Evolutionary conservation across 2,329 filamentous ascomycete species (phyloP), one percentile per base, ranked within the genome.

Genomic region (Laburnicola sp.): DNA sequence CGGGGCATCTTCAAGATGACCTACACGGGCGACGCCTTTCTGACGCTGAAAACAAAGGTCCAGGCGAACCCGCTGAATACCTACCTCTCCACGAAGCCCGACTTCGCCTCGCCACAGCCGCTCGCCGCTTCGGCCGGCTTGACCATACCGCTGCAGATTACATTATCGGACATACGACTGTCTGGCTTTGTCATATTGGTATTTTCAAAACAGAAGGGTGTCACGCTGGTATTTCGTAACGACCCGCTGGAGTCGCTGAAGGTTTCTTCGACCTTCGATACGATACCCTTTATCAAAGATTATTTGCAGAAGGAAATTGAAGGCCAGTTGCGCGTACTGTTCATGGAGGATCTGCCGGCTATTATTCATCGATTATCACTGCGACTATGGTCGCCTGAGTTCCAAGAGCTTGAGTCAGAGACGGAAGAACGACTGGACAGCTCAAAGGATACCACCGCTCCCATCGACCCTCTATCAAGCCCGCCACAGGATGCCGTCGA

Each of bases 1-100:
- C 84, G 94, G 52, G 94, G 94, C 70, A 97, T 99, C 63, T 99
- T 99, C 82, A 97, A 97, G 75, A 97, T 99, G 93, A 93, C 88
- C 72, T 99, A 99, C 73, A 86, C 89, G 1, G 94, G 94, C 60
- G 93, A 99, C 76, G 93, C 94, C 27, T 97, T 92, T 71, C 76
- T 99, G 75, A 97, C 94, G 25, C 81, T 99, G 57, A 94, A 94
- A 74, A 99, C 94, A 51, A 85, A 91, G 75, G 94, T 99, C 58
- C 94, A 99, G 80, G 94, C 93, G 60, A 99, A 99, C 74, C 94
- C 94, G 48, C 78, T 99, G 57, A 97, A 97, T 75, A 99, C 94
- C 40, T 97, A 95, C 70, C 82, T 99, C 51, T 89, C 87, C 50
- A 95, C 91, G 27, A 93, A 95, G 71, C 92, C 94, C 37, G 84